Percentiles rank a stretch among this genome's conserved stretches.
These are phyloP conservation scores for Ascosphaera aggregata DNA, from an alignment of 2,329 filamentous ascomycete genomes.

Conservation along the genomic window DNA sequence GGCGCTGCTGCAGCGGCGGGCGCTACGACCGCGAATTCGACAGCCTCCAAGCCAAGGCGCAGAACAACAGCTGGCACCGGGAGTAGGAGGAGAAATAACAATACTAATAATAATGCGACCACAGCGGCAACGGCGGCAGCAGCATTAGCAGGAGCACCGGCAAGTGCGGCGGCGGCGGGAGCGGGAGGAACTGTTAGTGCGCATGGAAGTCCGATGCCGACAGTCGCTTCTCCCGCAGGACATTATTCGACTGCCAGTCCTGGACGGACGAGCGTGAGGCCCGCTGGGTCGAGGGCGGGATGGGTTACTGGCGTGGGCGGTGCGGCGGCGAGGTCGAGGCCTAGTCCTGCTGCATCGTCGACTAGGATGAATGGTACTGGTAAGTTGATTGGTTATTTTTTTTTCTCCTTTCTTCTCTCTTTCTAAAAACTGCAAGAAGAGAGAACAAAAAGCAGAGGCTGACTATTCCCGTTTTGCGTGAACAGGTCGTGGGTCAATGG, in stretches of 20 bases:
- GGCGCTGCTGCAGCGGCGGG: neutral
- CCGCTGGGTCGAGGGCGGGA: slow-evolving; percentile 20
- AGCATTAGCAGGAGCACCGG: no score
- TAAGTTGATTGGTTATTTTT: no score
- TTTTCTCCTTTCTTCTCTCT: no score
- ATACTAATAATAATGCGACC: no score
- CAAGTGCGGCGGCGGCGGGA: no score
- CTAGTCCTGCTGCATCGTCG: slow-evolving; percentile 1
- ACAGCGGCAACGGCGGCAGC: no score
- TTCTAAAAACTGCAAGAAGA: no score
- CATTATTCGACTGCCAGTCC: neutral
- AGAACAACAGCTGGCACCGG: neutral
- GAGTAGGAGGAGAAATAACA: neutral
- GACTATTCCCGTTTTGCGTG: no score
- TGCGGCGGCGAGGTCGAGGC: neutral
- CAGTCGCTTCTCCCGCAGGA: neutral
- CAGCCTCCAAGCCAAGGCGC: neutral
- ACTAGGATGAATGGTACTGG: neutral
- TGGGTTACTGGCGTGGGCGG: slow-evolving; percentile 5
- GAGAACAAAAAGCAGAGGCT: no score
- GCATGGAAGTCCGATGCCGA: neutral
- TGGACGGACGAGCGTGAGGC: neutral
- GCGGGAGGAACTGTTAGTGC: neutral
- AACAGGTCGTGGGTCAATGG: neutral
- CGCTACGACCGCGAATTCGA: no score